A percentile compares a stretch with the other conserved stretches of the same genome.
phyloP scores from a whole-genome alignment of 345 rosid genomes.

The Lepidium africanum region DNA sequence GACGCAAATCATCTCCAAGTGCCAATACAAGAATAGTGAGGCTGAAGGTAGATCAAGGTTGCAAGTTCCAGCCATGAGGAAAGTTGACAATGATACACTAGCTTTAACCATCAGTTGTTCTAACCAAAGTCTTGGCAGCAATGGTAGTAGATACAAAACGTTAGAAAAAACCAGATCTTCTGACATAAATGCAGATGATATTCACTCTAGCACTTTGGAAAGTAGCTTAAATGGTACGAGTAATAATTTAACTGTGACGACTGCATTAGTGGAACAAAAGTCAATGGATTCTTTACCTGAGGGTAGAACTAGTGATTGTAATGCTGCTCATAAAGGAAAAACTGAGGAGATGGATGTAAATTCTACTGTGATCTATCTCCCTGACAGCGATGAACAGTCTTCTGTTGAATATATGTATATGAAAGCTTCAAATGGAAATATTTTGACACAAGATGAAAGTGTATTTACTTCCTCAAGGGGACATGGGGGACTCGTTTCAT shows the following conservation, averaged over 20 bases:
- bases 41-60: background rate
- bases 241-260: background rate
- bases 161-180: conserved; percentile 3
- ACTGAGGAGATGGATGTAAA: conserved; percentile 14
- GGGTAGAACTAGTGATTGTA: background rate
- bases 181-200: background rate
- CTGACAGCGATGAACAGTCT: conserved; percentile 24
- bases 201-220: background rate
- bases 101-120: background rate
- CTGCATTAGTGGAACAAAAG: conserved; percentile 4
- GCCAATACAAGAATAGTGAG: background rate
- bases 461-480: conserved; percentile 5
- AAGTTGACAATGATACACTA: conserved; percentile 9
- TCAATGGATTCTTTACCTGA: background rate
- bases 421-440: conserved; percentile 22
- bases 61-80: conserved; percentile 12
- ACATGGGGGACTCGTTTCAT: background rate
- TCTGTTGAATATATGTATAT: conserved; percentile 16
- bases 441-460: conserved; percentile 12
- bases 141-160: background rate
- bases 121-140: background rate
- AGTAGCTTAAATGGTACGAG: conserved; percentile 12
- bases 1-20: conserved; percentile 6
- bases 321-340: background rate
- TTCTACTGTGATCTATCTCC: conserved; percentile 5